Evolutionary conservation across 345 rosid species (phyloP).

Genomic region (Dipteronia dyeriana): DNA sequence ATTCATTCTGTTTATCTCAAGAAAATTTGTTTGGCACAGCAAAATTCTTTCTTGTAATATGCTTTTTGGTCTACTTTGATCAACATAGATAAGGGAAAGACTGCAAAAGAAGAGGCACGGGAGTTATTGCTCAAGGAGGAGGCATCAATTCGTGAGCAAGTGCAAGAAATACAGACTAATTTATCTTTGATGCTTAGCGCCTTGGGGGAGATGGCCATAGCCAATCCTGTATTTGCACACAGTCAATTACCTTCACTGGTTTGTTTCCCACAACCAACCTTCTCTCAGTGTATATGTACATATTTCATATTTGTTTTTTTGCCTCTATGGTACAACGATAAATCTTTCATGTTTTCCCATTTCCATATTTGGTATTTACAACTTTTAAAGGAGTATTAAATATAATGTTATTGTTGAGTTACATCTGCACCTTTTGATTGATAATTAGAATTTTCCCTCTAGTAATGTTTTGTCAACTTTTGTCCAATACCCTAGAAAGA

Average conservation of each 20-base stretch:
- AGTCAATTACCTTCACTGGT: conserved; percentile 93
- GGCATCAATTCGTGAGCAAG: conserved; percentile 70
- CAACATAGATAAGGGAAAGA: conserved; percentile 77
- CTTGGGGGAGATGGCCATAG: conserved; percentile 86
- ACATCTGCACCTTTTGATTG: not conserved
- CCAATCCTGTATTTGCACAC: conserved; percentile 93
- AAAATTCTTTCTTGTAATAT: not conserved
- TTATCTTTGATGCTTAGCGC: conserved; percentile 74
- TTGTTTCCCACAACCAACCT: conserved; percentile 25
- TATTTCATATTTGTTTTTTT: conserved; percentile 1
- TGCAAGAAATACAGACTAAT: conserved; percentile 57
- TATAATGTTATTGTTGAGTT: not conserved
- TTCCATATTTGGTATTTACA: not conserved
- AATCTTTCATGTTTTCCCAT: not conserved
- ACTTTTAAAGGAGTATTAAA: not conserved
- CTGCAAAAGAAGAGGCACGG: conserved; percentile 94
- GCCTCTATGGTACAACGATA: not conserved
- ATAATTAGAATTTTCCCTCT: not conserved
- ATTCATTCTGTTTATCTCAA: conserved; percentile 10
- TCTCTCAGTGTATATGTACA: not conserved
- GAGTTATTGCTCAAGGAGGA: conserved; percentile 91
- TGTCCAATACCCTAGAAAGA: not conserved
- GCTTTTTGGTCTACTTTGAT: conserved; percentile 21
- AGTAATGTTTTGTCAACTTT: not conserved
- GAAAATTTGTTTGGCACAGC: conserved; percentile 4